Evolutionary conservation across 108 stramenopile genomes (phyloP), one percentile per base, ranked within the genome.

Genomic region (Skeletonema menzelii): DNA sequence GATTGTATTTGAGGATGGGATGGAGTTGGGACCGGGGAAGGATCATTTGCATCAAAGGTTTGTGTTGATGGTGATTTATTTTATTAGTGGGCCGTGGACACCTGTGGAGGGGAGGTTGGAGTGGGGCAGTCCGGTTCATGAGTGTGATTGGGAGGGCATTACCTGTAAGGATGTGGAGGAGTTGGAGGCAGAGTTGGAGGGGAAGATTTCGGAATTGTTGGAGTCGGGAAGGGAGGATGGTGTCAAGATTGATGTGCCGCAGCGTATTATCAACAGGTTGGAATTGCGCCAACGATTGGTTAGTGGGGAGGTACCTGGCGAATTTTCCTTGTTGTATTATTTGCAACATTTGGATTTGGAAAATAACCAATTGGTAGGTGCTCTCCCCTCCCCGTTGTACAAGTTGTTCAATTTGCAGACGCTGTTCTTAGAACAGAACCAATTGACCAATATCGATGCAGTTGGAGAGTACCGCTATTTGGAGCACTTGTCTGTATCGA

Each of bases 391-490:
- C n/a, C 75, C 75, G 20, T 56, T 85, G 32, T 82, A 85, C 72
- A 77, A 85, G 60, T 72, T 80, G 56, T 56, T 85, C 30, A 76
- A 85, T 63, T 73, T 77, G 60, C 79, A 81, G 58, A 79, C 78
- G 8, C 57, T 83, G 77, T 77, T 67, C 59, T 56, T 77, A 58
- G 76, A 73, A 64, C 76, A 77, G 72, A 70, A 82, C 47, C 53
- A 77, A 69, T 75, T 81, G 75, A 71, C 73, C 34, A 70, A 77
- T 65, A 63, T 77, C 1, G 69, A 70, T 65, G 69, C 76, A 3
- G 66, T 77, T 31, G 76, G 76, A 0, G 76, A 77, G 27, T 77
- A 77, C 32, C 67, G 63, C 27, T 60, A 69, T 59, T 59, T 77
- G 53, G 76, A 77, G 38, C 69, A 77, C 31, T 27, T 77, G 64